phyloP scores from a whole-genome alignment of 2,329 filamentous ascomycete genomes.

The Hymenoscyphus fructigenus region DNA sequence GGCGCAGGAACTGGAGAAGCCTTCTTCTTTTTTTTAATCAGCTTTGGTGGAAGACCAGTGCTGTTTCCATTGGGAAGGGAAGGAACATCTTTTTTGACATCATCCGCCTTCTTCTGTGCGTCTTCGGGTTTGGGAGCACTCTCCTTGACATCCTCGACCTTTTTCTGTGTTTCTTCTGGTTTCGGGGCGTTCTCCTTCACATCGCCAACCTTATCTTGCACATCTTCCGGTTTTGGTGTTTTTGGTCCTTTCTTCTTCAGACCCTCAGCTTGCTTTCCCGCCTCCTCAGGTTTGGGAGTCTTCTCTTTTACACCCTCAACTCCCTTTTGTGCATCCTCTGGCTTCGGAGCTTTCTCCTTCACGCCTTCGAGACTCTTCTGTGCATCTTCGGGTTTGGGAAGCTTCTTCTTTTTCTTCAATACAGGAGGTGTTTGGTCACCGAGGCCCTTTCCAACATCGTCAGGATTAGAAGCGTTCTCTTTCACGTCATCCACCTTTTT shows the following conservation, averaged over 20 bases:
- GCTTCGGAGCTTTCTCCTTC: background rate
- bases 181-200: slow-evolving; percentile 3
- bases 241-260: background rate
- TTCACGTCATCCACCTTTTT: background rate
- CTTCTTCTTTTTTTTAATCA: slow-evolving; percentile 18
- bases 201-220: background rate
- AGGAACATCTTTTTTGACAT: background rate
- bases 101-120: slow-evolving; percentile 2
- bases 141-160: background rate
- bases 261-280: background rate
- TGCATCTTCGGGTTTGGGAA: background rate
- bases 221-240: slow-evolving; percentile 7
- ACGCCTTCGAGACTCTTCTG: background rate
- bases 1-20: slow-evolving; percentile 23
- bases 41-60: slow-evolving; percentile 7
- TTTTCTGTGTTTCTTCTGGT: background rate
- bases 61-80: slow-evolving; percentile 1
- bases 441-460: background rate
- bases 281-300: background rate
- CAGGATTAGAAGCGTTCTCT: background rate
- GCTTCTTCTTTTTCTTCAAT: background rate
- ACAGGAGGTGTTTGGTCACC: background rate
- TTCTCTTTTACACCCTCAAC: background rate
- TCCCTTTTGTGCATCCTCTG: background rate
- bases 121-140: slow-evolving; percentile 1